phyloP scores from a whole-genome alignment of 495 filamentous ascomycete genomes.

The Podospora pseudocomata region DNA sequence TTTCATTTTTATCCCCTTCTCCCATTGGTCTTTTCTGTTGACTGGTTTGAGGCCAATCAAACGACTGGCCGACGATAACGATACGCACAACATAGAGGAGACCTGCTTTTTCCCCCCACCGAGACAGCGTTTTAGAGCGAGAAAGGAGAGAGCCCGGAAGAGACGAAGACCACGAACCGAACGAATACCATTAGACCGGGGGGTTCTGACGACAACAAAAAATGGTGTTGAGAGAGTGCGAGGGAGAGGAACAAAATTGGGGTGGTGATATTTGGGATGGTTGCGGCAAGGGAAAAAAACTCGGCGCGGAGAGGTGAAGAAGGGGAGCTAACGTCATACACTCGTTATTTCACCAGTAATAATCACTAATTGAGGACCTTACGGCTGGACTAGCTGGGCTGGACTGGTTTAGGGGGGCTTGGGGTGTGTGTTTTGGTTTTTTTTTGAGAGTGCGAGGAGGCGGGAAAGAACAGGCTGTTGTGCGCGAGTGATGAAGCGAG shows the following conservation, averaged over 20 bases:
- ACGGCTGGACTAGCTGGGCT: neutral
- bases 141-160: slow-evolving; percentile 8
- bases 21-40: neutral
- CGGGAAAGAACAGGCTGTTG: neutral
- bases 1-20: slow-evolving; percentile 1
- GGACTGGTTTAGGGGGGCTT: neutral
- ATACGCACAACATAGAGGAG: neutral
- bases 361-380: slow-evolving; percentile 8
- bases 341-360: neutral
- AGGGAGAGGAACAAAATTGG: neutral
- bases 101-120: neutral
- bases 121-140: neutral
- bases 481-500: neutral
- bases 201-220: neutral
- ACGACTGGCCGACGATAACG: neutral
- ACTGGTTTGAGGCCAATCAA: neutral
- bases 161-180: slow-evolving; percentile 1
- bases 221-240: neutral
- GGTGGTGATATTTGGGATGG: neutral
- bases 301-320: neutral
- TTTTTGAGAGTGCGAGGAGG: neutral
- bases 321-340: neutral
- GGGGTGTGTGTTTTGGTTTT: neutral
- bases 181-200: neutral
- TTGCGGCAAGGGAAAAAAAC: neutral